phyloP scores from a whole-genome alignment of 257 asterid species.

The Parsonsia alboflavescens region DNA sequence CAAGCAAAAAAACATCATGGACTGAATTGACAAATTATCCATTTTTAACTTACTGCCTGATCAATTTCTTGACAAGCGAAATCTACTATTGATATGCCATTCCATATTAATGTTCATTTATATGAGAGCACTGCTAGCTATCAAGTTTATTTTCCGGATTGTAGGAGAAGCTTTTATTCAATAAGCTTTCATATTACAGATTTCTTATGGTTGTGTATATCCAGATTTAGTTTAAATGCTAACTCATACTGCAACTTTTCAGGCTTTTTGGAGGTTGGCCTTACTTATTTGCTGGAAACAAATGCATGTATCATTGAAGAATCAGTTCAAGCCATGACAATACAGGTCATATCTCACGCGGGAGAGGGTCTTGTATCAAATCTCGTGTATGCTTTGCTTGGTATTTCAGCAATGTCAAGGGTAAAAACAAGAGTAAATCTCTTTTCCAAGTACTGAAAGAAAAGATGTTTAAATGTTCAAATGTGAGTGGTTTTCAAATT shows the following conservation, averaged over 20 bases:
- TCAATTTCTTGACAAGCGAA: not conserved
- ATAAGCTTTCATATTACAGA: not conserved
- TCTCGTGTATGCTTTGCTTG: constrained; percentile 84
- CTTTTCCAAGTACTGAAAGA: not conserved
- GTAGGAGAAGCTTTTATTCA: not conserved
- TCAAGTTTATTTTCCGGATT: not conserved
- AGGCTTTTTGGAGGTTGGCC: constrained; percentile 78
- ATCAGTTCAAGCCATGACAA: constrained; percentile 56
- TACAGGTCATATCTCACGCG: constrained; percentile 58
- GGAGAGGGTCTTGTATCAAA: constrained; percentile 82
- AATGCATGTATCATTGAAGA: constrained; percentile 46
- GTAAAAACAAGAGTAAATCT: constrained; percentile 42
- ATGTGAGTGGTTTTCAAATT: not conserved
- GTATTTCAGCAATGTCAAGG: constrained; percentile 93
- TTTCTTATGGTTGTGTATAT: not conserved
- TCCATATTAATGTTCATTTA: not conserved
- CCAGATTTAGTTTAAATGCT: not conserved
- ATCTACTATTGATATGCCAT: not conserved
- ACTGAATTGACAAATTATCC: not conserved
- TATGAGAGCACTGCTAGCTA: not conserved
- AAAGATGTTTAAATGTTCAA: not conserved
- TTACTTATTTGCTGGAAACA: constrained; percentile 52
- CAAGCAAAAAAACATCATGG: too few species aligned
- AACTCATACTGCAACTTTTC: constrained; percentile 17
- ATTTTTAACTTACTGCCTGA: not conserved